Evolutionary conservation across 2,329 filamentous ascomycete genomes (phyloP).

Genomic region (Penicillium sp.): DNA sequence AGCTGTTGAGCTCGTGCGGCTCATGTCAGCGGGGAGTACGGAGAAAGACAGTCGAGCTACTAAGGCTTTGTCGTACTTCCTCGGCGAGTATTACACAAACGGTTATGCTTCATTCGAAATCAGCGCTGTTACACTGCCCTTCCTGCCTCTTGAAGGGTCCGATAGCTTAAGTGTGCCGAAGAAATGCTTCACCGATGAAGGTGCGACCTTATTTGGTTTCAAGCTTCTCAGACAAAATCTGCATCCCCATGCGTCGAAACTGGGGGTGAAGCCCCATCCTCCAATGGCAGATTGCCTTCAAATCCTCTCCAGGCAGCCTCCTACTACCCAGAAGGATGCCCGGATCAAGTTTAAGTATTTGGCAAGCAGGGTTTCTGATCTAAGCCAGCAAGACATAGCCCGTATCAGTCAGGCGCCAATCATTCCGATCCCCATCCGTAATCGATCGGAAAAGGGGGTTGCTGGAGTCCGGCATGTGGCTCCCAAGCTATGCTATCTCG

Average conservation of each 20-base stretch:
- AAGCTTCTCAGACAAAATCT: slow-evolving; percentile 71
- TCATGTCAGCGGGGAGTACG: slow-evolving; percentile 65
- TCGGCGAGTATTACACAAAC: slow-evolving; percentile 73
- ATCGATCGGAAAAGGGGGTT: slow-evolving; percentile 41
- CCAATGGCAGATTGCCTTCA: slow-evolving; percentile 72
- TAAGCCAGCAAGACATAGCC: slow-evolving; percentile 59
- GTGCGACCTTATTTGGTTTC: slow-evolving; percentile 74
- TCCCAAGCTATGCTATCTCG: slow-evolving; percentile 76
- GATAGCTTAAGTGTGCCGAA: slow-evolving; percentile 66
- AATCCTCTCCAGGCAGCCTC: slow-evolving; percentile 67
- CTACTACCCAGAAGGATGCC: slow-evolving; percentile 63
- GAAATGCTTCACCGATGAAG: slow-evolving; percentile 77
- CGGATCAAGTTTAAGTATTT: slow-evolving; percentile 78
- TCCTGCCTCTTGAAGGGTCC: slow-evolving; percentile 68
- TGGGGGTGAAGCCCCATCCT: slow-evolving; percentile 81
- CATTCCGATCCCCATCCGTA: slow-evolving; percentile 58
- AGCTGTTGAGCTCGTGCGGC: slow-evolving; percentile 68
- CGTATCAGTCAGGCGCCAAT: slow-evolving; percentile 64
- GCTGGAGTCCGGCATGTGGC: slow-evolving; percentile 54
- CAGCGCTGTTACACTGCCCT: slow-evolving; percentile 52
- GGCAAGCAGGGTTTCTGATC: slow-evolving; percentile 68
- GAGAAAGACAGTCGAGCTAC: slow-evolving; percentile 57
- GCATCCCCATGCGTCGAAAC: slow-evolving; percentile 75
- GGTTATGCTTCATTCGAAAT: slow-evolving; percentile 66
- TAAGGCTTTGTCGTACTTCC: slow-evolving; percentile 74